Base-by-base conservation (phyloP, 306 rosid species). In the Sesbania bispinosa region DNA sequence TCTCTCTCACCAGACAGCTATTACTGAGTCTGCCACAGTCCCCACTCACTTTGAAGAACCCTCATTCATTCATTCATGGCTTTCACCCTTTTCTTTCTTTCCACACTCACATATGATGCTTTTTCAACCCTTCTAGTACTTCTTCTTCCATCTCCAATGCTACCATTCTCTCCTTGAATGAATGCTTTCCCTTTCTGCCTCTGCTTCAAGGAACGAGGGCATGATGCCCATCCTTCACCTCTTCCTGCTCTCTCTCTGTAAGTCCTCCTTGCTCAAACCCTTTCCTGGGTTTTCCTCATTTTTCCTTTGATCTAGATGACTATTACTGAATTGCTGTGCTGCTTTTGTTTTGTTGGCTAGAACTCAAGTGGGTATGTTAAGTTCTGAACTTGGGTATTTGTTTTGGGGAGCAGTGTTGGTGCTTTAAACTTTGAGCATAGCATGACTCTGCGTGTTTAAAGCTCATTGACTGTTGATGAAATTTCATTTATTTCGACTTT, bases 31-130 rank as follows among this genome's bases (percentile, higher is more conserved):
- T 74, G 81, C 80, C 71, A 27, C 66, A 24, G 87, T 78, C 85
- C 96, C 90, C 87, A 85, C 92, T 62, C 69, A 43, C 79, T 83
- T 85, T 73, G 39, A 85, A 85, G n/a, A n/a, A n/a, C n/a, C n/a
- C n/a, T n/a, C n/a, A n/a, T n/a, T n/a, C n/a, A n/a, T n/a, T n/a
- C n/a, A n/a, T n/a, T n/a, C n/a, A n/a, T n/a, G n/a, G n/a, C n/a
- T n/a, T n/a, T n/a, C n/a, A n/a, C n/a, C n/a, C n/a, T n/a, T n/a
- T n/a, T n/a, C n/a, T n/a, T n/a, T n/a, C n/a, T n/a, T n/a, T n/a
- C n/a, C n/a, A n/a, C n/a, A n/a, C n/a, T n/a, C 82, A 79, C 58
- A 1, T 54, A 41, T 61, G 38, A 69, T 50, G 73, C 53, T 36
- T 52, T 65, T 47, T 58, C 62, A 15, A 50, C 73, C 48, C 47